Percentiles rank a stretch among this genome's conserved stretches.
These are phyloP conservation scores for Cladophialophora yegresii DNA, from an alignment of 2,329 filamentous ascomycete species.

Conservation along the genomic window DNA sequence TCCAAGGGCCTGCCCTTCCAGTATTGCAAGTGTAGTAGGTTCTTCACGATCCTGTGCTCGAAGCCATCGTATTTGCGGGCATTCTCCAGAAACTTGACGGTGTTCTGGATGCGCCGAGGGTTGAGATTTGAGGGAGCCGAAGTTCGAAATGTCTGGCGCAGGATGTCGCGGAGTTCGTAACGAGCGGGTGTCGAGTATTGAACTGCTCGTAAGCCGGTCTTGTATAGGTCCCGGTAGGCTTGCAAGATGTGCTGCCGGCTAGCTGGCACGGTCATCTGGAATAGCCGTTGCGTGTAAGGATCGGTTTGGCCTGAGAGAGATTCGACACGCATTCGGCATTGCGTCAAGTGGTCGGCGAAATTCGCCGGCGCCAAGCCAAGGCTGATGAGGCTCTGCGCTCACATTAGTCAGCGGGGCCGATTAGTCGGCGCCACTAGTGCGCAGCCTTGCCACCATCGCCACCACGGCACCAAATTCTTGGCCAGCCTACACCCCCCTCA, in stretches of 20 bases:
- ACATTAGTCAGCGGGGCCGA: background rate
- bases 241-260: slow-evolving; percentile 43
- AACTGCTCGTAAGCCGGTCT: slow-evolving; percentile 56
- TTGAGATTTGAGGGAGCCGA: slow-evolving; percentile 44
- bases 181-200: slow-evolving; percentile 61
- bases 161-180: slow-evolving; percentile 52
- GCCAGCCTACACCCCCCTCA: background rate
- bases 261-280: slow-evolving; percentile 3
- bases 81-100: slow-evolving; percentile 49
- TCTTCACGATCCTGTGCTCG: slow-evolving; percentile 53
- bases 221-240: slow-evolving; percentile 61
- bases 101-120: slow-evolving; percentile 47
- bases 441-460: background rate
- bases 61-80: slow-evolving; percentile 45
- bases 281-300: background rate
- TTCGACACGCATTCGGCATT: background rate
- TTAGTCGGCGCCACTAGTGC: too few relatives aligned
- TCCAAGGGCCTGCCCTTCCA: slow-evolving; percentile 44
- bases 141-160: slow-evolving; percentile 48
- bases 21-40: slow-evolving; percentile 47
- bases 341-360: background rate
- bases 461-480: background rate
- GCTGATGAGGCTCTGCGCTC: background rate
- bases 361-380: background rate
- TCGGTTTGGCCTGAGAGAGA: background rate